These are phyloP conservation scores for Beauveria pseudobassiana DNA, from an alignment of 2,329 filamentous ascomycete species.

Conservation along the genomic window DNA sequence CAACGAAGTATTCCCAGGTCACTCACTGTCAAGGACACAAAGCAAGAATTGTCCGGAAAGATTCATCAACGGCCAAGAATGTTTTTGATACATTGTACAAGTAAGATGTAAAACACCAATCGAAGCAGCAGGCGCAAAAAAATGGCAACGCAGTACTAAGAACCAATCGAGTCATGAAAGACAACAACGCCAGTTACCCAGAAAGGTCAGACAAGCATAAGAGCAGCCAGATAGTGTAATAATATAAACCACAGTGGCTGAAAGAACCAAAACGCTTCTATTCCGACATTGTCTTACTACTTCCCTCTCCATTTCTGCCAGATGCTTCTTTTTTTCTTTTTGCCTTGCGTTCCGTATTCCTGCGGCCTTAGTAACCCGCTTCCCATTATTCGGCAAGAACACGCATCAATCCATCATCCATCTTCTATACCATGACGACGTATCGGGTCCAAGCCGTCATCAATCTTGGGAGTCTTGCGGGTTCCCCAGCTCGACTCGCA, in stretches of 20 bases:
- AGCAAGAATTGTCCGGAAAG: no score
- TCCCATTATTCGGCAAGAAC: background rate
- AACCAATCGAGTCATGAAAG: background rate
- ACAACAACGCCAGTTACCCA: slow-evolving; percentile 4
- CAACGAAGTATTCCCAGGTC: no score
- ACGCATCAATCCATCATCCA: background rate
- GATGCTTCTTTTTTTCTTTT: background rate
- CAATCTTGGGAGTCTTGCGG: background rate
- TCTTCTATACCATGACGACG: background rate
- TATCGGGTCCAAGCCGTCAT: background rate
- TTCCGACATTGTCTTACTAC: background rate
- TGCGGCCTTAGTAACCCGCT: background rate
- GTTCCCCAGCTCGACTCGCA: background rate
- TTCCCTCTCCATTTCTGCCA: background rate
- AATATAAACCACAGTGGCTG: background rate
- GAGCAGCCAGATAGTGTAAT: background rate
- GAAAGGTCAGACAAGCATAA: background rate
- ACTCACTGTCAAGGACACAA: no score
- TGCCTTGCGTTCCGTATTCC: background rate
- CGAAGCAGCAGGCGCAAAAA: background rate
- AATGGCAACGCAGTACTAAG: background rate
- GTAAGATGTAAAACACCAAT: background rate
- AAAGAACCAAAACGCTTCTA: background rate
- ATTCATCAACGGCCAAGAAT: background rate
- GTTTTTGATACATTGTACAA: slow-evolving; percentile 10